Evolutionary conservation across 2,329 filamentous ascomycete species (phyloP).

Genomic region (Diplocarpon mali): DNA sequence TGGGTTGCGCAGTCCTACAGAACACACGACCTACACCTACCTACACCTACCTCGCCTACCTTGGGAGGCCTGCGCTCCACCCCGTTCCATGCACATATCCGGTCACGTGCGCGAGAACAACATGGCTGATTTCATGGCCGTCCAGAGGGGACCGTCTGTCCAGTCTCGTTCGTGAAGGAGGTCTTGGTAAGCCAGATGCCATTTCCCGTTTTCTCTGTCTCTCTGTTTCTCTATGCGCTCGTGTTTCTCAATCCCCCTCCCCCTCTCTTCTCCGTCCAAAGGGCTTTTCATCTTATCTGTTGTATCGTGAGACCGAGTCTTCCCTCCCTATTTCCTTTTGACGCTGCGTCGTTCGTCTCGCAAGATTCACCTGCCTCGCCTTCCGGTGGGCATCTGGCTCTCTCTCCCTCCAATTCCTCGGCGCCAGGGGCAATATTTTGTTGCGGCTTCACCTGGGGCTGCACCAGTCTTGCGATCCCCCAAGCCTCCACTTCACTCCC

Average conservation of each 20-base stretch:
- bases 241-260: neutral
- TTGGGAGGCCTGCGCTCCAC: neutral
- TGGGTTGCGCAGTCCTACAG: slow-evolving; percentile 14
- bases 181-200: slow-evolving; percentile 56
- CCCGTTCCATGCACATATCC: neutral
- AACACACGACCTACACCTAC: neutral
- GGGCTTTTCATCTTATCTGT: too few relatives aligned
- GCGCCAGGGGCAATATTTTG: too few relatives aligned
- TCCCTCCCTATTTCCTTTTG: too few relatives aligned
- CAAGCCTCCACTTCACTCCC: neutral
- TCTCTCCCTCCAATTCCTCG: too few relatives aligned
- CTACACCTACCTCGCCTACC: slow-evolving; percentile 1
- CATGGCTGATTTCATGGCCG: slow-evolving; percentile 11
- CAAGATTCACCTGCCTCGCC: too few relatives aligned
- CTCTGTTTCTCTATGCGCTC: neutral
- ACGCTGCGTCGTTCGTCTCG: too few relatives aligned
- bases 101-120: neutral
- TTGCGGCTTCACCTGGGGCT: slow-evolving; percentile 11
- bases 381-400: too few relatives aligned
- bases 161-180: slow-evolving; percentile 76
- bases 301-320: too few relatives aligned
- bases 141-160: slow-evolving; percentile 70
- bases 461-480: slow-evolving; percentile 11
- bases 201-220: too few relatives aligned
- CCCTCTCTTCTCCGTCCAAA: neutral